phyloP scores from a whole-genome alignment of 2,329 filamentous ascomycete genomes.

The Lachnellula willkommii region DNA sequence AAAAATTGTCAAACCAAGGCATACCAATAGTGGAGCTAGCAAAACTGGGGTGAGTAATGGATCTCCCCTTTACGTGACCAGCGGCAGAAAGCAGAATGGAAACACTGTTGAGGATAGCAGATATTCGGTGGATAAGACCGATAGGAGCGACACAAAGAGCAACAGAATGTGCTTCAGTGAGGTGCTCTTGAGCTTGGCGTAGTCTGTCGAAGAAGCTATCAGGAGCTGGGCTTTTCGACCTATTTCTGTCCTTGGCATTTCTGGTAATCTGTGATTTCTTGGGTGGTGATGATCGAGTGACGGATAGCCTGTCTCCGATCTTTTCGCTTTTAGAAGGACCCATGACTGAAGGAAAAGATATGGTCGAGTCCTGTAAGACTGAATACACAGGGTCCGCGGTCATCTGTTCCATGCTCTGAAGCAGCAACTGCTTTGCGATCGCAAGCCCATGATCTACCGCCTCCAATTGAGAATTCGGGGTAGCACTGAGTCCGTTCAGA shows the following conservation, averaged over 20 bases:
- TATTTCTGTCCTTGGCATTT: constrained; percentile 7
- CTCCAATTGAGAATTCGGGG: constrained; percentile 39
- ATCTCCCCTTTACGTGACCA: constrained; percentile 41
- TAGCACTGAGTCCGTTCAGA: constrained; percentile 46
- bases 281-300: constrained; percentile 18
- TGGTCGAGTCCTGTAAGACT: constrained; percentile 84
- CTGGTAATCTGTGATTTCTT: constrained; percentile 17
- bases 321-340: constrained; percentile 19
- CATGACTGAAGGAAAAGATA: constrained; percentile 71
- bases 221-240: constrained; percentile 9
- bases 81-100: constrained; percentile 62
- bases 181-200: constrained; percentile 58
- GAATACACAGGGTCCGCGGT: constrained; percentile 78
- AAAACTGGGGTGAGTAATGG: constrained; percentile 48
- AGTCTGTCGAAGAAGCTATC: constrained; percentile 39
- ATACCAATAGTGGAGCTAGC: constrained; percentile 53
- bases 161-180: constrained; percentile 55
- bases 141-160: constrained; percentile 47
- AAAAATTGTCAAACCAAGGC: background rate
- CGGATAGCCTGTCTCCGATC: constrained; percentile 19
- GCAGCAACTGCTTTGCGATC: constrained; percentile 62
- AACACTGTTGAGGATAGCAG: constrained; percentile 58
- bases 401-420: constrained; percentile 67
- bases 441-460: constrained; percentile 50
- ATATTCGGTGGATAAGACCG: constrained; percentile 55